Evolutionary conservation across 2,329 filamentous ascomycete genomes (phyloP).

Genomic region (Periconia sp.): DNA sequence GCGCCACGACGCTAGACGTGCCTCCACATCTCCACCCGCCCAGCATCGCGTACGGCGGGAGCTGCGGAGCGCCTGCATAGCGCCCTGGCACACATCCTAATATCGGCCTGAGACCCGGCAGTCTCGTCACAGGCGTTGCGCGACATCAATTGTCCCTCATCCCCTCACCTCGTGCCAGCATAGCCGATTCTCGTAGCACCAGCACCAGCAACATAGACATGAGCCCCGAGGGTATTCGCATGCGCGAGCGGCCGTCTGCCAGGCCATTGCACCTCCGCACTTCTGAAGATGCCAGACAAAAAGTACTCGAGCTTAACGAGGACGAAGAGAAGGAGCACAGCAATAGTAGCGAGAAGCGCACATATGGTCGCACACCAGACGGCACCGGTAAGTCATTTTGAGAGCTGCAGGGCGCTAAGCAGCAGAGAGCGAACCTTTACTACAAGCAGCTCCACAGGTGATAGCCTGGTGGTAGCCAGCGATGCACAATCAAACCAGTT

Average conservation of each 20-base stretch:
- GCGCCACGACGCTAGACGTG: constrained; percentile 9
- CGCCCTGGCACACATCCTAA: constrained; percentile 27
- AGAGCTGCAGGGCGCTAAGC: background rate
- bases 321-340: constrained; percentile 54
- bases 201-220: constrained; percentile 11
- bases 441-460: background rate
- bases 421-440: background rate
- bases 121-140: constrained; percentile 7
- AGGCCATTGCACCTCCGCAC: constrained; percentile 36
- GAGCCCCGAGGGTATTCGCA: constrained; percentile 35
- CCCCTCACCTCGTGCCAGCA: constrained; percentile 20
- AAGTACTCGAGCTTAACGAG: constrained; percentile 58
- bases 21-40: constrained; percentile 18
- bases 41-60: constrained; percentile 28
- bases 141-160: constrained; percentile 23
- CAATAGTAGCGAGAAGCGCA: constrained; percentile 69
- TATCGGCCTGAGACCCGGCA: constrained; percentile 27
- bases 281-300: constrained; percentile 50
- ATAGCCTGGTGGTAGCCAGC: constrained; percentile 5
- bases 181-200: too few relatives aligned
- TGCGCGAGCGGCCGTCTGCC: constrained; percentile 36
- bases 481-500: constrained; percentile 9
- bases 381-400: constrained; percentile 75
- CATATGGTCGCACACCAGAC: constrained; percentile 88
- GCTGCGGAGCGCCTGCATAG: constrained; percentile 36